phyloP scores from a whole-genome alignment of 1,139 yeast genomes.

The Scheffersomyces quercinus region DNA sequence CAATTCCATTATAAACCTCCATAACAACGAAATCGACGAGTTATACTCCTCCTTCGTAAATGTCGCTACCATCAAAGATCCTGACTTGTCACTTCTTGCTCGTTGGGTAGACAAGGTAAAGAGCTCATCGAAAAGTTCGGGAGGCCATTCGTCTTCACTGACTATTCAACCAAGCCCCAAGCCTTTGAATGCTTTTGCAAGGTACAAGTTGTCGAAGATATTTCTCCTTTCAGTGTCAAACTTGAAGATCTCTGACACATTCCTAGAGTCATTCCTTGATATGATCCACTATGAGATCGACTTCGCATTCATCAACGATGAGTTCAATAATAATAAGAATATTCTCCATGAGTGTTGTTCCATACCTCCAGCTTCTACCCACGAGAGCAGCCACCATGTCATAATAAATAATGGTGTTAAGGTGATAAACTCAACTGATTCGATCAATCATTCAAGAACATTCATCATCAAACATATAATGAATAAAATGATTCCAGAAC shows the following conservation, averaged over 20 bases:
- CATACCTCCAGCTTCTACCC: constrained; percentile 33
- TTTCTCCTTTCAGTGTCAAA: constrained; percentile 64
- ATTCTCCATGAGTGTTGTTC: constrained; percentile 49
- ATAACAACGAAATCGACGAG: constrained; percentile 56
- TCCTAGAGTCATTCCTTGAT: constrained; percentile 46
- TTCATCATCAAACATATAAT: constrained; percentile 39
- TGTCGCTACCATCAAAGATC: constrained; percentile 51
- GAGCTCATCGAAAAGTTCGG: constrained; percentile 24
- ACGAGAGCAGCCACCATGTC: constrained; percentile 33
- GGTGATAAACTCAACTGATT: constrained; percentile 42
- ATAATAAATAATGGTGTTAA: constrained; percentile 48
- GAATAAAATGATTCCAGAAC: constrained; percentile 20
- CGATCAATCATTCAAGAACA: constrained; percentile 41
- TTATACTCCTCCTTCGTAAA: constrained; percentile 66
- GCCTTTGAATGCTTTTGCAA: constrained; percentile 17
- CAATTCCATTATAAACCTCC: constrained; percentile 17
- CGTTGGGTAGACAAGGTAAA: constrained; percentile 54
- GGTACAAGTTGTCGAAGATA: constrained; percentile 57
- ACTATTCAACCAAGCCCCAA: not conserved
- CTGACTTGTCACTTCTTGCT: constrained; percentile 43
- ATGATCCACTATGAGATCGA: constrained; percentile 46
- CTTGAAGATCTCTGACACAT: constrained; percentile 48
- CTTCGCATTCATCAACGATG: constrained; percentile 37
- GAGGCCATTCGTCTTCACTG: not conserved
- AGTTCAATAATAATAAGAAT: constrained; percentile 43